A percentile compares a stretch with the other conserved stretches of the same genome.
These are phyloP conservation scores for Cercospora sp. DNA, from an alignment of 2,329 filamentous ascomycete genomes.

Conservation along the genomic window DNA sequence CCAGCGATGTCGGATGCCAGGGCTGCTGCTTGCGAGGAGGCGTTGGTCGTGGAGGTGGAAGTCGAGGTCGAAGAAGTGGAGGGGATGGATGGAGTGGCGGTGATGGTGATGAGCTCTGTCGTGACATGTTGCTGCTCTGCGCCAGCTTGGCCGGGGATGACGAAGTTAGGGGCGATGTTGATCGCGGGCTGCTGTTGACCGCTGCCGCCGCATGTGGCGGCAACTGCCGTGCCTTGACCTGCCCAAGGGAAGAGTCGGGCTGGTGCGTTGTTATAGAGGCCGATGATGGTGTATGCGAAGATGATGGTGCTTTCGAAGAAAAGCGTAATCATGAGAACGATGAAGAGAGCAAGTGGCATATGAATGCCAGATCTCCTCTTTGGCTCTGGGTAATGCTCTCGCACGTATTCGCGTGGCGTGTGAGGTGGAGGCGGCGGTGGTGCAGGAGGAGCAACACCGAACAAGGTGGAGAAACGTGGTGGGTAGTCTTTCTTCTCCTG, in stretches of 20 bases:
- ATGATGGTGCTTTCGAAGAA: slow-evolving; percentile 40
- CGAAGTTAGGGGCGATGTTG: slow-evolving; percentile 40
- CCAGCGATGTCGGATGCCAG: slow-evolving; percentile 28
- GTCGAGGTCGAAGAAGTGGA: slow-evolving; percentile 13
- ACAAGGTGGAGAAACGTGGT: slow-evolving; percentile 40
- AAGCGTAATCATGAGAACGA: slow-evolving; percentile 37
- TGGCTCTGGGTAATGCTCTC: slow-evolving; percentile 33
- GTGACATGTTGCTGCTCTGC: background rate
- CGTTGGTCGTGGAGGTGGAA: slow-evolving; percentile 10
- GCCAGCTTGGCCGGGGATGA: slow-evolving; percentile 28
- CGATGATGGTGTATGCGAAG: slow-evolving; percentile 43
- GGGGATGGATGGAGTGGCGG: background rate
- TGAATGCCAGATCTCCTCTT: slow-evolving; percentile 36
- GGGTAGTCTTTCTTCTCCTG: slow-evolving; percentile 34
- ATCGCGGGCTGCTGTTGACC: slow-evolving; percentile 29
- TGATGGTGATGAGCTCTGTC: slow-evolving; percentile 18
- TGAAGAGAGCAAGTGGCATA: slow-evolving; percentile 38
- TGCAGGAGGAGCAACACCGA: slow-evolving; percentile 26
- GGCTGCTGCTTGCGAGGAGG: slow-evolving; percentile 14
- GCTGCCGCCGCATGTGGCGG: too few species aligned
- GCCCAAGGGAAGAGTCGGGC: slow-evolving; percentile 32
- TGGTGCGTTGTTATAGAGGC: slow-evolving; percentile 41
- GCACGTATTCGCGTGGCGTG: slow-evolving; percentile 26
- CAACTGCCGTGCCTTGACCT: slow-evolving; percentile 17
- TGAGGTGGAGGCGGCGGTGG: slow-evolving; percentile 25